Base-by-base conservation (phyloP, 2,329 filamentous ascomycete genomes). In the Cladorrhinum sp. region DNA sequence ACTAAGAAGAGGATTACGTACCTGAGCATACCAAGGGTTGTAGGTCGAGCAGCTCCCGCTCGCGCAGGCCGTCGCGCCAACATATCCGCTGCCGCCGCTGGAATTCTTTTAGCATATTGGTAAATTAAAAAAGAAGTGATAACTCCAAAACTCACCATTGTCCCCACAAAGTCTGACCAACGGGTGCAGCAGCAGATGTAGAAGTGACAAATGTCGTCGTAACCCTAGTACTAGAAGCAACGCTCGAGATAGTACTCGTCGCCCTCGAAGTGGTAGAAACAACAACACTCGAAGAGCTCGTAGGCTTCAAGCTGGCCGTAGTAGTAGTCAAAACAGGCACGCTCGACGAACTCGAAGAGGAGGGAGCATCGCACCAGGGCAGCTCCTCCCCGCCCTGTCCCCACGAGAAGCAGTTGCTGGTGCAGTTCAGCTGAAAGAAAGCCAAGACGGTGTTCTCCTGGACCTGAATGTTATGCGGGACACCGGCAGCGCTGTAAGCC, bases 401-500 rank as follows among this genome's bases (percentile, higher is more conserved):
- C 75, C 76, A 76, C 55, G 62, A 64, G 60, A 77, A 77, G 64
- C 75, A 77, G 9, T 65, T 59, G 10, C 62, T 60, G 1, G 62
- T 72, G 52, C 75, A 76, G 1, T 69, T 62, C 32, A 77, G 66
- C 59, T 75, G 71, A 36, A 77, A 76, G 67, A 74, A 77, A 12
- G 69, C 65, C 68, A 77, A 66, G 0, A 72, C 74, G 1, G 71
- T 69, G 2, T 68, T 65, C 59, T 75, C 75, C 60, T 77, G 75
- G 25, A 74, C 72, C 32, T 68, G 69, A 41, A 78, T 77, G 36
- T 77, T 70, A 59, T 78, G 76, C 10, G 74, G 65, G 7, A 77
- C 74, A 6, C 72, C 72, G 3, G 63, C 68, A 1, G 75, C 75
- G 22, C 74, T 76, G 55, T 74, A 77, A 0, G 75, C 76, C 62